Conservation (phyloP, 768 basidiomycete genomes). For the Mycena amicta region DNA sequence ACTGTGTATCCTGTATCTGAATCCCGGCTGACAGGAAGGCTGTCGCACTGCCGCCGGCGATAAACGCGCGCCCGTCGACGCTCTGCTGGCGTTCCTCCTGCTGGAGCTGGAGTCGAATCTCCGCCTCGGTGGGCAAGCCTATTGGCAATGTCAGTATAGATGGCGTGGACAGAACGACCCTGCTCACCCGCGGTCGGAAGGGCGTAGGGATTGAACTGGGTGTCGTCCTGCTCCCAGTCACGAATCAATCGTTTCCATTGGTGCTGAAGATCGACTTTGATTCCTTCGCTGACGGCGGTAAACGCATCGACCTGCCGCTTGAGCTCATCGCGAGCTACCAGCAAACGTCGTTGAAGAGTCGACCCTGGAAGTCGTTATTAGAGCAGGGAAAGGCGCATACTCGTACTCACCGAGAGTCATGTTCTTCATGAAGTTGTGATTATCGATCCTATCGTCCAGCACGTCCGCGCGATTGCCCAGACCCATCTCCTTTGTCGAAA, state of each 20-base stretch:
- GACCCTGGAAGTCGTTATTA: constrained; percentile 2
- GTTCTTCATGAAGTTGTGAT: constrained; percentile 15
- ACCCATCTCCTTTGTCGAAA: constrained; percentile 43
- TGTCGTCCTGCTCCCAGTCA: constrained; percentile 1
- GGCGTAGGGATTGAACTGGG: constrained; percentile 4
- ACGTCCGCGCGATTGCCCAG: constrained; percentile 17
- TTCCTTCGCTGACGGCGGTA: constrained; percentile 1
- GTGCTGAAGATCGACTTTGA: background rate
- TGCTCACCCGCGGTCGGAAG: too few species aligned
- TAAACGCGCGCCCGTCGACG: background rate
- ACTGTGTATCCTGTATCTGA: constrained; percentile 11
- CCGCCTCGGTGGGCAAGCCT: constrained; percentile 5
- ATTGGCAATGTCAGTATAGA: too few species aligned
- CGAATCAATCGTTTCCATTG: background rate
- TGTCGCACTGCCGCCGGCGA: constrained; percentile 5
- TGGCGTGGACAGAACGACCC: too few species aligned
- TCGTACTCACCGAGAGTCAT: constrained; percentile 8
- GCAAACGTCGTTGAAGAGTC: constrained; percentile 4
- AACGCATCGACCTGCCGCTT: constrained; percentile 2
- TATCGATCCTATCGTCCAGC: constrained; percentile 11
- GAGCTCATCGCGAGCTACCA: constrained; percentile 13
- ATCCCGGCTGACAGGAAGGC: constrained; percentile 7
- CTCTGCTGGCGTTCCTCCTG: constrained; percentile 1
- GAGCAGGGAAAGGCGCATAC: too few species aligned
- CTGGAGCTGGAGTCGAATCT: constrained; percentile 5